Percentiles rank a stretch among this genome's conserved stretches.
Evolutionary conservation across 768 basidiomycete species (phyloP).

Genomic region (Tylopilus vinaceipallidus): DNA sequence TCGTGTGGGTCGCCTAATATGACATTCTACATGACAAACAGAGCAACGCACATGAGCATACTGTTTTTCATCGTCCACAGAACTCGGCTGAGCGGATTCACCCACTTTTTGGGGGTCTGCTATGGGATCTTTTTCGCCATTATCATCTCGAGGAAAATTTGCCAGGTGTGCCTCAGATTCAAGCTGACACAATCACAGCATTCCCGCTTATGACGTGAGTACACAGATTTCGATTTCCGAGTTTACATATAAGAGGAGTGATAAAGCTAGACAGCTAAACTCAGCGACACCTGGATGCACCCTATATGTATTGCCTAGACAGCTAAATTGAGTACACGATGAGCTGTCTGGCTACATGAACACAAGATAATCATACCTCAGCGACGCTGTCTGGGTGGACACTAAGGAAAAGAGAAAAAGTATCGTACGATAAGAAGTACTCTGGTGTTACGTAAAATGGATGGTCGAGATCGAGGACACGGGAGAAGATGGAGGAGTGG

Average conservation of each 20-base stretch:
- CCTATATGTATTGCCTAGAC: too few relatives aligned
- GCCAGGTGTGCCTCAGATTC: conserved; percentile 3
- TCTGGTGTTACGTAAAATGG: too few relatives aligned
- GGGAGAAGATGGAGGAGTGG: too few relatives aligned
- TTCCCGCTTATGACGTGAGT: neutral
- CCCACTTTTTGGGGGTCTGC: neutral
- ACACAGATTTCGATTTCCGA: neutral
- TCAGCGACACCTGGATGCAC: too few relatives aligned
- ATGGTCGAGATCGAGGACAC: too few relatives aligned
- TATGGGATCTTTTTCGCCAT: conserved; percentile 1
- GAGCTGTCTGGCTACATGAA: too few relatives aligned
- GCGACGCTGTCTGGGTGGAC: too few relatives aligned
- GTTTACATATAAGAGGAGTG: conserved; percentile 12
- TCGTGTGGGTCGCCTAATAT: neutral
- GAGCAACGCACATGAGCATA: conserved; percentile 12
- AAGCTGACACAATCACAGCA: conserved; percentile 1
- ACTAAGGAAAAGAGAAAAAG: too few relatives aligned
- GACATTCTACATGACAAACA: neutral
- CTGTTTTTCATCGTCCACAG: conserved; percentile 12
- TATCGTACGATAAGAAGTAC: too few relatives aligned
- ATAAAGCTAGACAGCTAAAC: too few relatives aligned
- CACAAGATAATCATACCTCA: too few relatives aligned
- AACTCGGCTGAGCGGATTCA: neutral
- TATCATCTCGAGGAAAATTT: conserved; percentile 1
- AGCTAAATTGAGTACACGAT: too few relatives aligned